Evolutionary conservation across 495 filamentous ascomycete species (phyloP), one percentile per base, ranked within the genome.

Genomic region (Articulospora tetracladia): DNA sequence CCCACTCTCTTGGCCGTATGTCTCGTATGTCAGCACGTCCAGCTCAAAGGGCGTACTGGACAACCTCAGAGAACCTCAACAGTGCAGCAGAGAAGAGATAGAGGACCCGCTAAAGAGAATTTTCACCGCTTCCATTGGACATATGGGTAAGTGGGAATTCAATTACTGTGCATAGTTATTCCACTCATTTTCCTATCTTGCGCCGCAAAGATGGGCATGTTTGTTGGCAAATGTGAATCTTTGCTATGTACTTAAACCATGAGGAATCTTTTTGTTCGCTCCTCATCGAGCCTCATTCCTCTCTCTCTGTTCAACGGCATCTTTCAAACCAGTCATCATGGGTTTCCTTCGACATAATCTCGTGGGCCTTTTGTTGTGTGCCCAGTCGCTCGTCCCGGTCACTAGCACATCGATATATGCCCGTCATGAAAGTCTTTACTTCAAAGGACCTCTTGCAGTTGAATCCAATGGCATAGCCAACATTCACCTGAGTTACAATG

Each of bases 391-490:
- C 39, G 15, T 44, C 17, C 39, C 39, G 3, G 39, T 44, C 39
- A 44, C 15, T 19, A 44, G 39, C 17, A 44, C 39, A 7, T 44
- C 39, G n/a, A 19, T 44, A 8, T 44, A 44, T 19, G 39, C 39
- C 15, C 39, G 39, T n/a, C 39, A 44, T 44, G 39, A 44, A 17
- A 44, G 39, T n/a, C 15, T 44, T 3, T 44, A 44, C 39, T 44
- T 44, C 73, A 82, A 26, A 44, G 48, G 48, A 3, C 48, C 48
- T 11, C 3, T 52, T 4, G 3, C 26, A 10, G 48, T 52, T 4
- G 48, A 52, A n/a, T 52, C 48, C 2, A 30, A 24, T 52, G 26
- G 48, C 22, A 52, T 52, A 8, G 23, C 23, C 6, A 52, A 52
- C n/a, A 52, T 52, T 17, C 48, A 52, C 26, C 12, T 52, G 4